Percentiles rank a stretch among this genome's conserved stretches.
Conservation (phyloP, 2,329 filamentous ascomycete species). For the Thielaviopsis punctulata region DNA sequence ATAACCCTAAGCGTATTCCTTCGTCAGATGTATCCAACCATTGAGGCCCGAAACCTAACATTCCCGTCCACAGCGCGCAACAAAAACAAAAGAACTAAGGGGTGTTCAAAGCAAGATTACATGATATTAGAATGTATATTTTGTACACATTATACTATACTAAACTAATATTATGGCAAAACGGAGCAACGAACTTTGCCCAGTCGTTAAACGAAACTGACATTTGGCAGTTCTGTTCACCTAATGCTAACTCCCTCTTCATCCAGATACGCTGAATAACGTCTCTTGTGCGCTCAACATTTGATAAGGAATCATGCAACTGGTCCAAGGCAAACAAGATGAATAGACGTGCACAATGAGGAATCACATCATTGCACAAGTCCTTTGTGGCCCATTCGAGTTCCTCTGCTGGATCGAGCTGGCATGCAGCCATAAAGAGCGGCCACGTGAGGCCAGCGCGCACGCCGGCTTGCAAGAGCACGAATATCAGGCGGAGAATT, state of each 20-base stretch:
- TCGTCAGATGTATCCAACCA: no score
- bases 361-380: constrained; percentile 6
- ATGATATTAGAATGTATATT: no score
- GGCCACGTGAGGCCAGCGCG: constrained; percentile 24
- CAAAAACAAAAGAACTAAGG: background rate
- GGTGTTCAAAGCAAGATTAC: background rate
- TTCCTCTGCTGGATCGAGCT: constrained; percentile 22
- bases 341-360: constrained; percentile 20
- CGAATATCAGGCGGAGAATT: constrained; percentile 20
- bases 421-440: constrained; percentile 25
- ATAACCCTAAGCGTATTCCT: no score
- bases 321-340: constrained; percentile 22
- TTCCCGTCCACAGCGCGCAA: no score
- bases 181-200: constrained; percentile 24
- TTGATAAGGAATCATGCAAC: constrained; percentile 23
- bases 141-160: constrained; percentile 18
- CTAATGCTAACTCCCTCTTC: constrained; percentile 19
- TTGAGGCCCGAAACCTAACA: no score
- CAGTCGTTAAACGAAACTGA: constrained; percentile 21
- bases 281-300: constrained; percentile 23
- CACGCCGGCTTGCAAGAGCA: constrained; percentile 18
- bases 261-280: constrained; percentile 29
- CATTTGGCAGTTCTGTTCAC: background rate
- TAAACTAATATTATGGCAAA: constrained; percentile 25
- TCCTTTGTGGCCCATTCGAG: constrained; percentile 17